Evolutionary conservation across 805 yeast species (phyloP).

Genomic region (Hanseniaspora occidentalis): DNA sequence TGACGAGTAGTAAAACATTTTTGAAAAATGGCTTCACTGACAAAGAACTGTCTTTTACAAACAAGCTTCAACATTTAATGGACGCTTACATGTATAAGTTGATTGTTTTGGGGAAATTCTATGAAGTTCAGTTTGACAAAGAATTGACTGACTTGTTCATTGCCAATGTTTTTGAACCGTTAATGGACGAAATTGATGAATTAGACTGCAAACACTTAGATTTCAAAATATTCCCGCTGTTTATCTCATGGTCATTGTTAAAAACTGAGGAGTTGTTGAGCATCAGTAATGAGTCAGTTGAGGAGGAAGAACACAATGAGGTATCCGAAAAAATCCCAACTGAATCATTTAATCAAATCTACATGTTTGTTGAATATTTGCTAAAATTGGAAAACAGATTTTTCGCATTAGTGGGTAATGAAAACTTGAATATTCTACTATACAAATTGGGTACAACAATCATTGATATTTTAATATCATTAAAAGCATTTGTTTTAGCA

Average conservation of each 20-base stretch:
- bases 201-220: slow-evolving; percentile 8
- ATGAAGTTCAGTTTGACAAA: slow-evolving; percentile 15
- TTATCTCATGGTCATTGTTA: slow-evolving; percentile 17
- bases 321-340: no score
- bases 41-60: background rate
- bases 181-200: slow-evolving; percentile 1
- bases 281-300: no score
- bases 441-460: slow-evolving; percentile 8
- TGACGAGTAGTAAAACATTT: background rate
- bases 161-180: slow-evolving; percentile 8
- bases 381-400: slow-evolving; percentile 7
- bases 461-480: slow-evolving; percentile 7
- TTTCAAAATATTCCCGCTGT: slow-evolving; percentile 16
- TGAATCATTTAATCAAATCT: slow-evolving; percentile 1
- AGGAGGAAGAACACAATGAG: no score
- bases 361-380: slow-evolving; percentile 11
- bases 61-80: slow-evolving; percentile 1
- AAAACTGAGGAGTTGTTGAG: no score
- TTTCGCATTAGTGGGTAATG: slow-evolving; percentile 2
- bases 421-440: slow-evolving; percentile 3
- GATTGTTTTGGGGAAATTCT: slow-evolving; percentile 16
- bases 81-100: slow-evolving; percentile 20
- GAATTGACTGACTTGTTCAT: slow-evolving; percentile 12
- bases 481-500: background rate
- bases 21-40: background rate